Percentiles rank a stretch among this genome's conserved stretches.
Conservation (phyloP, 768 basidiomycete genomes). For the Tricholoma saponaceum region DNA sequence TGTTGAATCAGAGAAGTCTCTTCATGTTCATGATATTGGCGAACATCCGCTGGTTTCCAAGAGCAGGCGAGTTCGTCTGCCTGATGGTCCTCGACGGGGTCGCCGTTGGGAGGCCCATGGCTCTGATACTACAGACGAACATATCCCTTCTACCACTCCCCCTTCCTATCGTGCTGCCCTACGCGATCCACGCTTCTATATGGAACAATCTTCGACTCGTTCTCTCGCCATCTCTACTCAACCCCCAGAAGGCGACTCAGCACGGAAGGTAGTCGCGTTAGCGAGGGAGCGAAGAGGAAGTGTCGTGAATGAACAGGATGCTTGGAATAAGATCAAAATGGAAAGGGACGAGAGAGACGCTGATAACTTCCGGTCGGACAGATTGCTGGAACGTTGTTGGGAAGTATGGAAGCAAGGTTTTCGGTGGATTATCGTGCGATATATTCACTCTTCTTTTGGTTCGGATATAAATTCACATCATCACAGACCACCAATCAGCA, state of each 20-base stretch:
- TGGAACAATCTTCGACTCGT: constrained; percentile 19
- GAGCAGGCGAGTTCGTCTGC: constrained; percentile 6
- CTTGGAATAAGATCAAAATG: constrained; percentile 75
- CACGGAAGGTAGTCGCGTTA: constrained; percentile 24
- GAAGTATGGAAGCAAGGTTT: constrained; percentile 70
- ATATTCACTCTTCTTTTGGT: constrained; percentile 5
- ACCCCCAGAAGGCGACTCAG: constrained; percentile 10
- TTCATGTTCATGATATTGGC: constrained; percentile 3
- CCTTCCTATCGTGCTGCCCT: constrained; percentile 47
- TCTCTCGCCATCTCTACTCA: constrained; percentile 12
- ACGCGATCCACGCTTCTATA: constrained; percentile 18
- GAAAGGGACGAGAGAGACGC: constrained; percentile 69
- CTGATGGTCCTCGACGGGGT: background rate
- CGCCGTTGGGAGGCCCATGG: constrained; percentile 8
- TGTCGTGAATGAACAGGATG: constrained; percentile 65
- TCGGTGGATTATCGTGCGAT: constrained; percentile 69
- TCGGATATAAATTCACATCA: background rate
- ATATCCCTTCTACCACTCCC: constrained; percentile 35
- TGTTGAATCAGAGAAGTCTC: constrained; percentile 9
- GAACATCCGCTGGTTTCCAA: constrained; percentile 8
- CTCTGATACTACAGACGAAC: constrained; percentile 30
- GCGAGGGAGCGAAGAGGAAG: constrained; percentile 42
- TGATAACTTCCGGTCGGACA: constrained; percentile 60
- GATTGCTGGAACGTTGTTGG: constrained; percentile 67
- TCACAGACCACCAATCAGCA: constrained; percentile 70